Conservation (phyloP, 495 filamentous ascomycete species). For the Talaromyces ruber region DNA sequence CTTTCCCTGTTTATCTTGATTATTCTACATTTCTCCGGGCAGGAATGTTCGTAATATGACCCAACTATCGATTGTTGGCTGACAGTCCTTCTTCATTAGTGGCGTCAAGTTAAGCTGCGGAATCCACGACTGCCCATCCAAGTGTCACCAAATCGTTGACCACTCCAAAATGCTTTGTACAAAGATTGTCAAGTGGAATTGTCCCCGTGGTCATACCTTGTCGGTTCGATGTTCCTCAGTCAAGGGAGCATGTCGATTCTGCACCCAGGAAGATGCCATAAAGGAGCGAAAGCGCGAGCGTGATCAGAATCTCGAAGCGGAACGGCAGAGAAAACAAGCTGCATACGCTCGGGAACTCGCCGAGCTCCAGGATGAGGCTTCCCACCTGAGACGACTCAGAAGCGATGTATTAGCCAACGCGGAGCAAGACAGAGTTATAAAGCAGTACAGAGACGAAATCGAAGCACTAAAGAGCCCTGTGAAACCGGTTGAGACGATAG, state of each 20-base stretch:
- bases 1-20: too few species aligned
- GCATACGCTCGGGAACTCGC: constrained; percentile 43
- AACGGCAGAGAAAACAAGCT: constrained; percentile 38
- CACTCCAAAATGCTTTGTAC: constrained; percentile 57
- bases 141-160: constrained; percentile 57
- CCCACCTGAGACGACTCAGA: constrained; percentile 34
- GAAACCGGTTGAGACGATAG: neutral
- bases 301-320: constrained; percentile 46
- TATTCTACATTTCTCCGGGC: neutral
- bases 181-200: constrained; percentile 35
- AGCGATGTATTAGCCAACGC: constrained; percentile 37
- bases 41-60: neutral
- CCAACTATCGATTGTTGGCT: neutral
- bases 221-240: constrained; percentile 26
- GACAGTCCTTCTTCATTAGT: constrained; percentile 22
- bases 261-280: constrained; percentile 35
- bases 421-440: constrained; percentile 34
- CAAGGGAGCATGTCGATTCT: constrained; percentile 18
- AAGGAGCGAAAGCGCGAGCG: constrained; percentile 33
- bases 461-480: constrained; percentile 9
- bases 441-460: constrained; percentile 35
- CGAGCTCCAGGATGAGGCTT: constrained; percentile 50
- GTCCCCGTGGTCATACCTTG: constrained; percentile 42
- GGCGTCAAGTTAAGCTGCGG: constrained; percentile 50
- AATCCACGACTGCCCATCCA: constrained; percentile 49